phyloP scores from a whole-genome alignment of 176 grass and related monocot genomes.

The Zizania latifolia region DNA sequence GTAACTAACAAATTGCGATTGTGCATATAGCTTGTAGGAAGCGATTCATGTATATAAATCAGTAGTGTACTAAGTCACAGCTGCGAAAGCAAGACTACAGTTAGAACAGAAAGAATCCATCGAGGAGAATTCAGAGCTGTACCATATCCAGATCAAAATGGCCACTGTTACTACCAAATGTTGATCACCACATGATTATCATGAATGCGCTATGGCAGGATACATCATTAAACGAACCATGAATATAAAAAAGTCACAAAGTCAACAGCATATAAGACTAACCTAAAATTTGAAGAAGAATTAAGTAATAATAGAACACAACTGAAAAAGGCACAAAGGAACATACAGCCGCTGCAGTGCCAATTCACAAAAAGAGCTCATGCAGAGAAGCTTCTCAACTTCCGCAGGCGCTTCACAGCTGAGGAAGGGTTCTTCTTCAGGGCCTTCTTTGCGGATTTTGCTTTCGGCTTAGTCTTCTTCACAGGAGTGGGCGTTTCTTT shows the following conservation, averaged over 20 bases:
- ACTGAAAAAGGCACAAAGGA: constrained; percentile 17
- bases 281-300: constrained; percentile 38
- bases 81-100: too few relatives aligned
- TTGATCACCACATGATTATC: constrained; percentile 9
- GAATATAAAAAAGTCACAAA: constrained; percentile 22
- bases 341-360: not conserved
- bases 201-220: constrained; percentile 8
- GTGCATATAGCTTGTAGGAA: too few relatives aligned
- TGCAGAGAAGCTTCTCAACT: constrained; percentile 62
- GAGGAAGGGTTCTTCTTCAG: constrained; percentile 72
- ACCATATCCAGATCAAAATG: not conserved
- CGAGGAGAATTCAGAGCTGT: too few relatives aligned
- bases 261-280: constrained; percentile 36
- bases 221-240: constrained; percentile 31
- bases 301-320: constrained; percentile 32
- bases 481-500: constrained; percentile 39
- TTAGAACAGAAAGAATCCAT: too few relatives aligned
- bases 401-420: constrained; percentile 67
- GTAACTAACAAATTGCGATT: too few relatives aligned
- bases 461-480: constrained; percentile 63
- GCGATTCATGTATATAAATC: too few relatives aligned
- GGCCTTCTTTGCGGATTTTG: constrained; percentile 72
- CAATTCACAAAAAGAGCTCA: constrained; percentile 38
- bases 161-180: not conserved
- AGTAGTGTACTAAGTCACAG: too few relatives aligned